phyloP scores from a whole-genome alignment of 306 rosid species.

The Psophocarpus tetragonolobus region DNA sequence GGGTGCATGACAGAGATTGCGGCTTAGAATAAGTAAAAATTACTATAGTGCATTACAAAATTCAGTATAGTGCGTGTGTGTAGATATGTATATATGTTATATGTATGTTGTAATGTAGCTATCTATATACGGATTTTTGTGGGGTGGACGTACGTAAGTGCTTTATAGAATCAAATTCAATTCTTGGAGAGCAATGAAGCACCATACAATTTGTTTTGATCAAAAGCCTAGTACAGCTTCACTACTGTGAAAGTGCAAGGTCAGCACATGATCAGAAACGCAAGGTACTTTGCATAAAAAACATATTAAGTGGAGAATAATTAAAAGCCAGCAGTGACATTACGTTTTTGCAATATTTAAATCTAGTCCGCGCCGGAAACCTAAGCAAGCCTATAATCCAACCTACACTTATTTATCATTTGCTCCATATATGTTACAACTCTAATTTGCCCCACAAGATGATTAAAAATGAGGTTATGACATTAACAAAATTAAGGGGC shows the following conservation, averaged over 20 bases:
- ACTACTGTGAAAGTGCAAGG: slow-evolving; percentile 3
- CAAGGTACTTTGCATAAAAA: slow-evolving; percentile 32
- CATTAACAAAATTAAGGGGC: neutral
- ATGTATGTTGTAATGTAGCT: neutral
- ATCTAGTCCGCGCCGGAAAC: slow-evolving; percentile 38
- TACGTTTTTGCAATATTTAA: slow-evolving; percentile 40
- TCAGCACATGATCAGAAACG: slow-evolving; percentile 10
- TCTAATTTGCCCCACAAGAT: slow-evolving; percentile 33
- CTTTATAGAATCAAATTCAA: slow-evolving; percentile 34
- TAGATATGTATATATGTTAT: neutral
- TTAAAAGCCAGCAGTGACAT: slow-evolving; percentile 38
- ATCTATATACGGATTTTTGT: neutral
- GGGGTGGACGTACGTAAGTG: slow-evolving; percentile 33
- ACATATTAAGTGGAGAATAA: slow-evolving; percentile 41
- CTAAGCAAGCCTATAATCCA: slow-evolving; percentile 37
- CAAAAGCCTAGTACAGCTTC: slow-evolving; percentile 30
- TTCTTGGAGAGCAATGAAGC: slow-evolving; percentile 19
- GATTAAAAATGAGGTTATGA: slow-evolving; percentile 1
- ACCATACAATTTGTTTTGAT: slow-evolving; percentile 34
- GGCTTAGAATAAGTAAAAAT: neutral
- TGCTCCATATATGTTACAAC: slow-evolving; percentile 8
- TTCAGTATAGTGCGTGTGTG: neutral
- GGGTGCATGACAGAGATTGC: neutral
- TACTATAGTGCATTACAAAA: neutral
- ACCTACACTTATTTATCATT: slow-evolving; percentile 29